Percentiles rank a stretch among this genome's conserved stretches.
Conservation (phyloP, 257 asterid genomes). For the Nicotiana noctiflora region DNA sequence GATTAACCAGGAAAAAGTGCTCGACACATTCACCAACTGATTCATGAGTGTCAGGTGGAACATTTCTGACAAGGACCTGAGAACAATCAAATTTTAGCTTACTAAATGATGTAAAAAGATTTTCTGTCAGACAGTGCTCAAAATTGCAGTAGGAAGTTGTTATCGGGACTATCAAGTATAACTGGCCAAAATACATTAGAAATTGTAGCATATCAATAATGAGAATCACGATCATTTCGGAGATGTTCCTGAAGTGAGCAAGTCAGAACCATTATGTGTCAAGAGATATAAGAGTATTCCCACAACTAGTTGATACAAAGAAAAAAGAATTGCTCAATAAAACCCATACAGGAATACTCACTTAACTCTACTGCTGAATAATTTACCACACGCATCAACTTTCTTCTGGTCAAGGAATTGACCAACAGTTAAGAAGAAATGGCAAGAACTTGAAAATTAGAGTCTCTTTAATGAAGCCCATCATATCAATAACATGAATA, state of each 20-base stretch:
- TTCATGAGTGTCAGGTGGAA: conserved; percentile 85
- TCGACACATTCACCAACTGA: conserved; percentile 72
- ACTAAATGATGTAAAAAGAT: neutral
- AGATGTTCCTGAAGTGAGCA: neutral
- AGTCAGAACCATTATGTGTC: neutral
- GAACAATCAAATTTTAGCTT: conserved; percentile 10
- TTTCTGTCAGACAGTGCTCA: neutral
- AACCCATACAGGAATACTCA: neutral
- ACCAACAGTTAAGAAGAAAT: neutral
- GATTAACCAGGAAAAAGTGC: conserved; percentile 96
- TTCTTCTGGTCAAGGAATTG: neutral
- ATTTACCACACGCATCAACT: neutral
- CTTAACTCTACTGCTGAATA: neutral
- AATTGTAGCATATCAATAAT: neutral
- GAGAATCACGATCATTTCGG: neutral
- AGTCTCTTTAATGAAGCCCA: no score
- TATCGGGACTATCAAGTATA: neutral
- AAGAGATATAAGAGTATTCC: neutral
- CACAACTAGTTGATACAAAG: neutral
- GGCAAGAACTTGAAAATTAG: neutral
- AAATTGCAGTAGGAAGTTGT: neutral
- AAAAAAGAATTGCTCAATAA: neutral
- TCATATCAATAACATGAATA: neutral
- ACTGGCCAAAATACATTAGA: neutral
- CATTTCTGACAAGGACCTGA: conserved; percentile 85